Conservation (phyloP, 768 basidiomycete genomes). For the Tulasnella calospora region DNA sequence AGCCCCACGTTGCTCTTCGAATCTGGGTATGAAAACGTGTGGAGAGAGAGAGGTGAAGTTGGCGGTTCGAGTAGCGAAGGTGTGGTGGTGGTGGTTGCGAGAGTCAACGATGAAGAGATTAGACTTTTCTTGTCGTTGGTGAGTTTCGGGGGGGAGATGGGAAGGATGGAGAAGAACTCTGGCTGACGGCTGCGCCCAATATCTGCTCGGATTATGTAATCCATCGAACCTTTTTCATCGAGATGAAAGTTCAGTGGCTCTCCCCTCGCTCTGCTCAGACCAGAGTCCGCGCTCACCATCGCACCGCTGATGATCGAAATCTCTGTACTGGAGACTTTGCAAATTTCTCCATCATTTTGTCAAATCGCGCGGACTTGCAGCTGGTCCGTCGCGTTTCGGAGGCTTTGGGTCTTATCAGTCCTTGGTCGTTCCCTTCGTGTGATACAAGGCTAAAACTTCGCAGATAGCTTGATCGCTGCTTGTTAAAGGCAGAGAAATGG, state of each 20-base stretch:
- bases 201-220: background rate
- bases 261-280: background rate
- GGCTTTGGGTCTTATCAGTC: background rate
- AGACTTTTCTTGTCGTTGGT: background rate
- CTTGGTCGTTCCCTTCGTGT: background rate
- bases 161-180: background rate
- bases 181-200: constrained; percentile 6
- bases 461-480: background rate
- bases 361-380: too few species aligned
- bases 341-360: background rate
- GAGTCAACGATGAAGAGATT: background rate
- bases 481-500: background rate
- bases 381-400: too few species aligned
- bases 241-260: background rate
- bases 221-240: background rate
- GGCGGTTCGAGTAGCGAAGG: background rate
- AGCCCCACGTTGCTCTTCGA: background rate
- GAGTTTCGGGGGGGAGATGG: constrained; percentile 2
- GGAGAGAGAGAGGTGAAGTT: background rate
- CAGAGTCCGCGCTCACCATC: background rate
- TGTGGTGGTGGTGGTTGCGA: background rate
- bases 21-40: background rate
- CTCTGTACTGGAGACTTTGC: background rate
- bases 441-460: background rate
- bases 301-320: background rate